Evolutionary conservation across 306 rosid species (phyloP).

Genomic region (Begonia loranthoides): DNA sequence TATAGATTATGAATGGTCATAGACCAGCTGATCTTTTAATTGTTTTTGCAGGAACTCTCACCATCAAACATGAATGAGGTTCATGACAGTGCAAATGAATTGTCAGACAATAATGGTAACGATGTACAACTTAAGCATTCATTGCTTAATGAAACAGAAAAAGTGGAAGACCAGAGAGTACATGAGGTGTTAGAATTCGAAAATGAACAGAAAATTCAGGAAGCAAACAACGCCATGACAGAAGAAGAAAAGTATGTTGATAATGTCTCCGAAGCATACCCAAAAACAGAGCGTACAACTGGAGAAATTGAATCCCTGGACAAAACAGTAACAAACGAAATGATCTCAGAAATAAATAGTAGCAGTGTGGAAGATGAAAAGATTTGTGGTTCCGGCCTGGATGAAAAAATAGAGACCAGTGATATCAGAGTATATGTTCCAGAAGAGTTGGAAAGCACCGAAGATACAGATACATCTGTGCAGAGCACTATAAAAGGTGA

Average conservation of each 20-base stretch:
- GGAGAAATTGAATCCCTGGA: constrained; percentile 3
- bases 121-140: constrained; percentile 3
- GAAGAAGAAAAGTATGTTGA: constrained; percentile 11
- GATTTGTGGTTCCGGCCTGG: not conserved
- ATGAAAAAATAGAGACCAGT: constrained; percentile 1
- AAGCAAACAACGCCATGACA: not conserved
- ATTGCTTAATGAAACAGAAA: constrained; percentile 16
- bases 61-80: constrained; percentile 7
- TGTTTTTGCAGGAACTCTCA: constrained; percentile 16
- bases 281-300: constrained; percentile 4
- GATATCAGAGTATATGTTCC: not conserved
- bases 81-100: constrained; percentile 11
- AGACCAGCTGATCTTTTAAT: no score
- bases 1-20: no score
- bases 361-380: constrained; percentile 5
- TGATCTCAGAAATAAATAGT: constrained; percentile 7
- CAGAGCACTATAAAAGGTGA: not conserved
- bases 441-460: constrained; percentile 4
- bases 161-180: constrained; percentile 2
- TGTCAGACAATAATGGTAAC: not conserved
- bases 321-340: constrained; percentile 4
- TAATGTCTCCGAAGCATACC: constrained; percentile 8
- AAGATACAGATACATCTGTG: not conserved
- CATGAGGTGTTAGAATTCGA: constrained; percentile 5
- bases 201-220: constrained; percentile 11